These are phyloP conservation scores for Boletus barrowsii DNA, from an alignment of 768 basidiomycete species.

Conservation along the genomic window DNA sequence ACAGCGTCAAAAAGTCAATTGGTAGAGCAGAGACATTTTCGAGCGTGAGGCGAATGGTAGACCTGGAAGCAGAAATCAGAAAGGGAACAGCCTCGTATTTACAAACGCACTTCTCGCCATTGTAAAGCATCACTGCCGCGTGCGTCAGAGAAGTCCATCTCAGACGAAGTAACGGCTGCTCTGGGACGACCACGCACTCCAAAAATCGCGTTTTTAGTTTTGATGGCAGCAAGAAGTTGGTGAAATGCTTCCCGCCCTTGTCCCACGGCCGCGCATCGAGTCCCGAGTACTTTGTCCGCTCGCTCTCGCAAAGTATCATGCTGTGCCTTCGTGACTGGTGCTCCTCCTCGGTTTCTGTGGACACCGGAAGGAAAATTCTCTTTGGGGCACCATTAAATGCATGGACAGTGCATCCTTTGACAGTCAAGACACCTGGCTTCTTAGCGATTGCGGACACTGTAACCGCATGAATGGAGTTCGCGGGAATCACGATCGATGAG, in stretches of 20 bases:
- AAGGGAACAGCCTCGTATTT: background rate
- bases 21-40: slow-evolving; percentile 86
- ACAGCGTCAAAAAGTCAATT: slow-evolving; percentile 81
- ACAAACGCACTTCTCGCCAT: slow-evolving; percentile 78
- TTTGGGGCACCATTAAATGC: slow-evolving; percentile 66
- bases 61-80: slow-evolving; percentile 44
- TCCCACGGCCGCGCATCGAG: slow-evolving; percentile 69
- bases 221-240: slow-evolving; percentile 25
- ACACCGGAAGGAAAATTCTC: slow-evolving; percentile 75
- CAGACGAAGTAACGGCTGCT: slow-evolving; percentile 86
- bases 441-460: slow-evolving; percentile 66
- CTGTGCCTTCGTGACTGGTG: slow-evolving; percentile 54
- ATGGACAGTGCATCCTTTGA: slow-evolving; percentile 80
- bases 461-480: slow-evolving; percentile 71
- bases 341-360: slow-evolving; percentile 69
- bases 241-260: slow-evolving; percentile 43
- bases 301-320: slow-evolving; percentile 60
- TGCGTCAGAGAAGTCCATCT: slow-evolving; percentile 87
- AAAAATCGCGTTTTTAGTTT: slow-evolving; percentile 49
- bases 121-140: slow-evolving; percentile 91
- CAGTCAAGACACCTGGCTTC: slow-evolving; percentile 58
- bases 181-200: slow-evolving; percentile 80
- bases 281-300: slow-evolving; percentile 70
- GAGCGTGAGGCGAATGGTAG: slow-evolving; percentile 77
- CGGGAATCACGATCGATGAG: slow-evolving; percentile 60